Evolutionary conservation across 306 rosid species (phyloP).

Genomic region (Pyrus pyrifolia): DNA sequence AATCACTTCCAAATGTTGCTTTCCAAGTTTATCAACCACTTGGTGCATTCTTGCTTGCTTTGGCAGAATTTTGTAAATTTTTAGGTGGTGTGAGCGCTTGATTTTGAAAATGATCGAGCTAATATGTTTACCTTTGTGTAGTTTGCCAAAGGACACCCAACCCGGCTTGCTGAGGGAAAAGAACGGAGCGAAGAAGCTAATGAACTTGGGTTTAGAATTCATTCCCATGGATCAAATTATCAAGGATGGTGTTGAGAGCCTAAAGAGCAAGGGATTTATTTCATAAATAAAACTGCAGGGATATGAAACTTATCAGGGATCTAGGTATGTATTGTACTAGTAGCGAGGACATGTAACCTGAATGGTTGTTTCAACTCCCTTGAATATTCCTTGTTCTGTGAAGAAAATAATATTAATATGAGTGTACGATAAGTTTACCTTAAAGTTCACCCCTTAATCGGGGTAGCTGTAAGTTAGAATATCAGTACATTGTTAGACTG

Average conservation of each 20-base stretch:
- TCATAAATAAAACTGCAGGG: slow-evolving; percentile 25
- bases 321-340: not conserved
- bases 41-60: not conserved
- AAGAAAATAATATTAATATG: no score
- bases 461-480: no score
- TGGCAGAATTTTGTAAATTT: not conserved
- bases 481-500: no score
- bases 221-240: slow-evolving; percentile 80
- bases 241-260: slow-evolving; percentile 73
- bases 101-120: slow-evolving; percentile 5
- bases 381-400: not conserved
- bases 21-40: not conserved
- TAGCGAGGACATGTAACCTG: not conserved
- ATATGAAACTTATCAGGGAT: not conserved
- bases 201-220: slow-evolving; percentile 70
- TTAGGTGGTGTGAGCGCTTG: not conserved
- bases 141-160: slow-evolving; percentile 66
- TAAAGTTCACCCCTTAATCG: no score
- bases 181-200: slow-evolving; percentile 52
- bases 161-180: slow-evolving; percentile 66
- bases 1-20: no score
- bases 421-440: no score
- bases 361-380: not conserved
- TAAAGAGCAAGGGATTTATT: slow-evolving; percentile 64
- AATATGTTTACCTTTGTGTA: not conserved